Conservation (phyloP, 116 monocot genomes). For the Cymodocea nodosa region DNA sequence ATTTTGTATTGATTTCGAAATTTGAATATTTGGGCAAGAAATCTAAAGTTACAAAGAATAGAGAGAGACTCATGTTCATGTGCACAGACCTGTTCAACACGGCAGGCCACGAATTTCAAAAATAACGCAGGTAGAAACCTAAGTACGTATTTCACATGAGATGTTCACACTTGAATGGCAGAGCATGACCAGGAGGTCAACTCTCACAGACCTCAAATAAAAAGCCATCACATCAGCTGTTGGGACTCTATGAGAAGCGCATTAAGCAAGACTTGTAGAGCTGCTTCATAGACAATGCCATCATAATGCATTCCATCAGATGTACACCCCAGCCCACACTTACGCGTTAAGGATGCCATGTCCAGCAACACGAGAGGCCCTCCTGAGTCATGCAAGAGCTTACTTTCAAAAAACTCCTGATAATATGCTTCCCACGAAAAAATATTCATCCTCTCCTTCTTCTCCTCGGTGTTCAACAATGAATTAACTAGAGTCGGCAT, state of each 20-base stretch:
- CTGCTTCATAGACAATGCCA: slow-evolving; percentile 57
- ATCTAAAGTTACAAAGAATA: not conserved
- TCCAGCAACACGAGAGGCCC: slow-evolving; percentile 54
- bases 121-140: not conserved
- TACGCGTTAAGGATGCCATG: slow-evolving; percentile 34
- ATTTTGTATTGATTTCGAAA: not conserved
- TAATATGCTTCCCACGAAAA: slow-evolving; percentile 25
- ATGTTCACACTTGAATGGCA: slow-evolving; percentile 52
- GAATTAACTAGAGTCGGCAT: slow-evolving; percentile 45
- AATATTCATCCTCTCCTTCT: slow-evolving; percentile 46
- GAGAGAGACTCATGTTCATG: not conserved
- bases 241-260: slow-evolving; percentile 57
- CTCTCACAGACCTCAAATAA: slow-evolving; percentile 44
- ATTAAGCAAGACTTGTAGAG: slow-evolving; percentile 77
- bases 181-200: slow-evolving; percentile 73
- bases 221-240: slow-evolving; percentile 9
- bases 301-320: slow-evolving; percentile 87
- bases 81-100: not conserved
- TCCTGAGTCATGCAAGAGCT: slow-evolving; percentile 28
- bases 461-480: slow-evolving; percentile 63
- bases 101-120: not conserved
- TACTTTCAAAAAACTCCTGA: slow-evolving; percentile 22
- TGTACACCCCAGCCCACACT: slow-evolving; percentile 57
- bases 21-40: not conserved
- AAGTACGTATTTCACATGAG: not conserved